These are phyloP conservation scores for Boletus subcaerulescens DNA, from an alignment of 768 basidiomycete genomes.

Conservation along the genomic window DNA sequence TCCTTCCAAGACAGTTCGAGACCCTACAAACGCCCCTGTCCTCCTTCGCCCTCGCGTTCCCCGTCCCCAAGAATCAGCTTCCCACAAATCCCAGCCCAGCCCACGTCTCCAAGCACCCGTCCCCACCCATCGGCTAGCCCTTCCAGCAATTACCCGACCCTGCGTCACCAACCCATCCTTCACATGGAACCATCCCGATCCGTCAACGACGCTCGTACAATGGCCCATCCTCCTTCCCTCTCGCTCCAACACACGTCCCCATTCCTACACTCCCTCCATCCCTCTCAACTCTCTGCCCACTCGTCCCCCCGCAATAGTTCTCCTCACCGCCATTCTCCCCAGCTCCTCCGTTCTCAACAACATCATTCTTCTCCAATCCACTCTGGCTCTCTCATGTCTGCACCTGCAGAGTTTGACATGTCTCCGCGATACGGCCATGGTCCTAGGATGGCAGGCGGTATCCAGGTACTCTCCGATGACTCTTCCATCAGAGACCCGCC, in stretches of 20 bases:
- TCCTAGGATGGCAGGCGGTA: conserved; percentile 30
- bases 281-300: not conserved
- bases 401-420: conserved; percentile 7
- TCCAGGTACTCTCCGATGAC: conserved; percentile 21
- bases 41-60: conserved; percentile 12
- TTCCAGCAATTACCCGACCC: conserved; percentile 19
- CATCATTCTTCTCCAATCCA: conserved; percentile 12
- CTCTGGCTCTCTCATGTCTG: not conserved
- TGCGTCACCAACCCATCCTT: conserved; percentile 17
- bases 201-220: not conserved
- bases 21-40: conserved; percentile 23
- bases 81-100: not conserved
- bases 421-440: conserved; percentile 20
- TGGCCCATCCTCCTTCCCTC: conserved; percentile 1
- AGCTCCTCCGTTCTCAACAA: conserved; percentile 15
- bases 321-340: conserved; percentile 20
- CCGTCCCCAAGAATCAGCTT: conserved; percentile 10
- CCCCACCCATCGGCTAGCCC: conserved; percentile 23
- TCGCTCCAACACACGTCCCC: conserved; percentile 13
- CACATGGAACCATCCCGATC: conserved; percentile 11
- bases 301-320: conserved; percentile 18
- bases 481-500: conserved; percentile 3
- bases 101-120: conserved; percentile 18
- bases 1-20: conserved; percentile 6
- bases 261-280: conserved; percentile 11